Conservation (phyloP, 2,329 filamentous ascomycete genomes). For the Coniochaeta sp. region DNA sequence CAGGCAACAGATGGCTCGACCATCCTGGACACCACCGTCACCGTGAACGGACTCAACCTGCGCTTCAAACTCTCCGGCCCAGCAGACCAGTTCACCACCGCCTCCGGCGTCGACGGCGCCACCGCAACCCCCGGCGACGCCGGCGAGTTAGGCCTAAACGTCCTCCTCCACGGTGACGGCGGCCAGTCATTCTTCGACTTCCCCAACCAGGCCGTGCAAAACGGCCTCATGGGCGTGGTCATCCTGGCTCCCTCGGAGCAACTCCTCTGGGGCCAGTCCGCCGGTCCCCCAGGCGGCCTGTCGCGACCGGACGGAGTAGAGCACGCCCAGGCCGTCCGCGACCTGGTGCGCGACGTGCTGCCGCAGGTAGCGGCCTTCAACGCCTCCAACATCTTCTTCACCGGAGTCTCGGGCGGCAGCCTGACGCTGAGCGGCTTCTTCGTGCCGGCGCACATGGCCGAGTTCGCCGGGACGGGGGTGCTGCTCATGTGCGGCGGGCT, state of each 20-base stretch:
- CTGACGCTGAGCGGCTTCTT: constrained; percentile 50
- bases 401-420: constrained; percentile 46
- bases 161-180: constrained; percentile 52
- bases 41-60: constrained; percentile 45
- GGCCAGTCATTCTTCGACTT: constrained; percentile 52
- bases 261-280: constrained; percentile 53
- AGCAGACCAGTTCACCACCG: constrained; percentile 42
- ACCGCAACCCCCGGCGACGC: constrained; percentile 18
- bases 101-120: constrained; percentile 40
- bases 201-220: constrained; percentile 44
- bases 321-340: constrained; percentile 47
- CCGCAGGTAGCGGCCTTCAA: constrained; percentile 48
- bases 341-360: constrained; percentile 39
- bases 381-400: constrained; percentile 44
- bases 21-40: constrained; percentile 46
- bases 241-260: constrained; percentile 39
- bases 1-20: constrained; percentile 44
- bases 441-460: constrained; percentile 45
- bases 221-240: constrained; percentile 42
- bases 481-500: constrained; percentile 49
- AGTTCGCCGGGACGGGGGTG: constrained; percentile 37
- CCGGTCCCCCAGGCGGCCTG: constrained; percentile 45
- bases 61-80: constrained; percentile 50
- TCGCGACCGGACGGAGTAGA: constrained; percentile 46
- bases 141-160: constrained; percentile 41